phyloP scores from a whole-genome alignment of 148 eudicot genomes.

The Agrostemma githago region DNA sequence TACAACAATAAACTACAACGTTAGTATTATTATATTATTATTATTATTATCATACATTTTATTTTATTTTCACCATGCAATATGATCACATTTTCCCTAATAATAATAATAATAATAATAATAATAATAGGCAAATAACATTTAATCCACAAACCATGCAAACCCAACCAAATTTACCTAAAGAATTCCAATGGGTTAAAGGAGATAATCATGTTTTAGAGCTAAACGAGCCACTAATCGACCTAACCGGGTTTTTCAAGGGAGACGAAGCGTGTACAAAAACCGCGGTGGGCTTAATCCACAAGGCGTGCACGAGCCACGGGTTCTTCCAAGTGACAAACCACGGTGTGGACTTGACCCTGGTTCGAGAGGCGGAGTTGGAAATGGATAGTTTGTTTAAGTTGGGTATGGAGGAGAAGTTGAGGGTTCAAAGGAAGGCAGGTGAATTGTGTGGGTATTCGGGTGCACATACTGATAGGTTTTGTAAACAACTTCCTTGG shows the following conservation, averaged over 20 bases:
- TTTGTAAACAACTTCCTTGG: constrained; percentile 32
- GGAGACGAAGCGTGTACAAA: constrained; percentile 30
- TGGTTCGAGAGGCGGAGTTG: constrained; percentile 28
- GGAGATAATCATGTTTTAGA: constrained; percentile 3
- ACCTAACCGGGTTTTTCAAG: constrained; percentile 29
- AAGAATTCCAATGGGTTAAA: constrained; percentile 32
- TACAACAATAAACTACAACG: background rate
- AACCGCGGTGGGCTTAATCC: constrained; percentile 20
- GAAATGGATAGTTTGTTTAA: constrained; percentile 28
- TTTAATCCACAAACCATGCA: constrained; percentile 26
- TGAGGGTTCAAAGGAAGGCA: constrained; percentile 25
- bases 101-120: background rate
- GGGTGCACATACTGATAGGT: constrained; percentile 43
- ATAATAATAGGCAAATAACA: constrained; percentile 13
- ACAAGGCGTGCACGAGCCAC: constrained; percentile 35
- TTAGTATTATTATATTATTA: no score
- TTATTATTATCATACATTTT: no score
- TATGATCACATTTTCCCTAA: constrained; percentile 26
- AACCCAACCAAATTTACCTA: constrained; percentile 30
- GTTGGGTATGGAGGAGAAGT: constrained; percentile 26
- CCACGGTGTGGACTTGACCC: constrained; percentile 30
- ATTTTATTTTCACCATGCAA: constrained; percentile 17
- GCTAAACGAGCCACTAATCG: constrained; percentile 37
- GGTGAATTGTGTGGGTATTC: constrained; percentile 43
- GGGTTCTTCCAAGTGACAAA: constrained; percentile 45